phyloP scores from a whole-genome alignment of 2,329 filamentous ascomycete species.

The Tympanopsis confertula region DNA sequence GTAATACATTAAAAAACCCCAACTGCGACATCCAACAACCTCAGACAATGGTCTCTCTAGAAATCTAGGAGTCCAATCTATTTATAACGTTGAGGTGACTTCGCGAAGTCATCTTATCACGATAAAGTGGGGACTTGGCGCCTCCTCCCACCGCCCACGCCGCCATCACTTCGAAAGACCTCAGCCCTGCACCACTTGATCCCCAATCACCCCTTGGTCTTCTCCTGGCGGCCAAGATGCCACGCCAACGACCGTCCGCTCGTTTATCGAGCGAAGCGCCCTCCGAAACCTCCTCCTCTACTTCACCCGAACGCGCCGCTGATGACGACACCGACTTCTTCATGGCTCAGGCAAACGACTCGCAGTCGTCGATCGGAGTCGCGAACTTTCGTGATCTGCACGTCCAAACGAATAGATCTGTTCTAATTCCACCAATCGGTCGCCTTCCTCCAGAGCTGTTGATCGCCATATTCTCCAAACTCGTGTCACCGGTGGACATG shows the following conservation, averaged over 20 bases:
- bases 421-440: constrained; percentile 42
- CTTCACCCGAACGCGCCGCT: constrained; percentile 2
- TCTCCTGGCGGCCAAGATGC: no score
- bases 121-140: no score
- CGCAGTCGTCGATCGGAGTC: constrained; percentile 11
- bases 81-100: no score
- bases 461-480: constrained; percentile 53
- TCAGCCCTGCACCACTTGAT: no score
- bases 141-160: no score
- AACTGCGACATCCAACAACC: no score
- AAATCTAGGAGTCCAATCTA: no score
- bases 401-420: constrained; percentile 2
- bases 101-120: no score
- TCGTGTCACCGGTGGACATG: constrained; percentile 46
- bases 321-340: constrained; percentile 11
- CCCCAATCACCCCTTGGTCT: no score
- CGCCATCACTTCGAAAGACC: no score
- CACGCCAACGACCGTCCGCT: background rate
- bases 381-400: constrained; percentile 3
- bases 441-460: constrained; percentile 56
- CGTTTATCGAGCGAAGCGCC: background rate
- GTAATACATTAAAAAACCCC: no score
- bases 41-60: no score
- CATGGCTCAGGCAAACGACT: constrained; percentile 10
- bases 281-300: background rate